A percentile compares a stretch with the other conserved stretches of the same genome.
phyloP scores from a whole-genome alignment of 345 rosid species.

The Draba incana region DNA sequence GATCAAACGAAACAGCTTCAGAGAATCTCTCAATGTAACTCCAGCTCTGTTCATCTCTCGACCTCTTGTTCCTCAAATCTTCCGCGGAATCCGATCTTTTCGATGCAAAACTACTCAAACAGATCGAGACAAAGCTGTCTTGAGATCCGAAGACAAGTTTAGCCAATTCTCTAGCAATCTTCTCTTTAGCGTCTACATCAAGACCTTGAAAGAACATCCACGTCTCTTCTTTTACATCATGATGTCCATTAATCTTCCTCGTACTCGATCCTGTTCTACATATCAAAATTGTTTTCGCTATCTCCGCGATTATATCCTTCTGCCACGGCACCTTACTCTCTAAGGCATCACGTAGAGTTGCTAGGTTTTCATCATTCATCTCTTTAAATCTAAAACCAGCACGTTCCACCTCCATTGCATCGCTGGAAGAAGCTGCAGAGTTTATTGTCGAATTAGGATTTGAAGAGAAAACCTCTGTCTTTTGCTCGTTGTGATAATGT shows the following conservation, averaged over 20 bases:
- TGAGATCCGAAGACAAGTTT: constrained; percentile 63
- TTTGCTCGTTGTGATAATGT: constrained; percentile 40
- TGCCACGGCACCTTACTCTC: constrained; percentile 77
- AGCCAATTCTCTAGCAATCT: constrained; percentile 70
- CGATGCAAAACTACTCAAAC: constrained; percentile 65
- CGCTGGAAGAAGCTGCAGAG: constrained; percentile 70
- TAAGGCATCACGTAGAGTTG: constrained; percentile 59
- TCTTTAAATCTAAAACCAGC: constrained; percentile 57
- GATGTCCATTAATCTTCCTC: constrained; percentile 44
- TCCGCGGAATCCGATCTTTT: constrained; percentile 60
- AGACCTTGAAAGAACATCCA: constrained; percentile 83
- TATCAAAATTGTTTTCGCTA: constrained; percentile 58
- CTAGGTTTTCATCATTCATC: constrained; percentile 54
- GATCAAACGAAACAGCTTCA: constrained; percentile 62
- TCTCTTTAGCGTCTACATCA: constrained; percentile 70
- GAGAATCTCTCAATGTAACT: constrained; percentile 67
- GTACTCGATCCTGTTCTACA: constrained; percentile 70
- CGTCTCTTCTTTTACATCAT: constrained; percentile 59
- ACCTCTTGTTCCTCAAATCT: constrained; percentile 65
- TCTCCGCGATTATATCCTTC: constrained; percentile 57
- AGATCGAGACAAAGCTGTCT: constrained; percentile 50
- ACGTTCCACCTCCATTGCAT: constrained; percentile 62
- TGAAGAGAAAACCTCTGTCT: constrained; percentile 35
- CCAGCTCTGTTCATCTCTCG: constrained; percentile 59
- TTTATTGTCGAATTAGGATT: constrained; percentile 58